phyloP scores from a whole-genome alignment of 345 rosid species.

The Abelmoschus esculentus region DNA sequence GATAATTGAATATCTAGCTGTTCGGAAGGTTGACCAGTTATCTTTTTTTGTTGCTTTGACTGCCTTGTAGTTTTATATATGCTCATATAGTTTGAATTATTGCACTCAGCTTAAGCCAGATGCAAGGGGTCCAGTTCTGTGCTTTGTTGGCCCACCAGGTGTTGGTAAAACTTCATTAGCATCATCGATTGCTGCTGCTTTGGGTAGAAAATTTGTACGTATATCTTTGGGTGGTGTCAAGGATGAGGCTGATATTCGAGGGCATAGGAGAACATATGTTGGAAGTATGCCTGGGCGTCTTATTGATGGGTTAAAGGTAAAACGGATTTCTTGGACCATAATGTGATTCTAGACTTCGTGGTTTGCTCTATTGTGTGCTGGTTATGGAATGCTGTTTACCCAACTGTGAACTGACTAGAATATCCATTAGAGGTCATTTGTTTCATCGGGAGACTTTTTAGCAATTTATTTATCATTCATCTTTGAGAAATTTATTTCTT shows the following conservation, averaged over 20 bases:
- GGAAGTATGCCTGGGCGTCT: slow-evolving; percentile 99
- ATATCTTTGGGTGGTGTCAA: slow-evolving; percentile 97
- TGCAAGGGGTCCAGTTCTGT: slow-evolving; percentile 94
- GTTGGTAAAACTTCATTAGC: slow-evolving; percentile 99
- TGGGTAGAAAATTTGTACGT: slow-evolving; percentile 91
- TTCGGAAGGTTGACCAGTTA: slow-evolving; percentile 66
- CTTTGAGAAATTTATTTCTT: background rate
- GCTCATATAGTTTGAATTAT: slow-evolving; percentile 21
- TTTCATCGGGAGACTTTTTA: background rate
- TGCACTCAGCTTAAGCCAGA: slow-evolving; percentile 89
- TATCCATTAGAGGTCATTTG: background rate
- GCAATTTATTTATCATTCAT: background rate
- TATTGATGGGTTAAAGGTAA: slow-evolving; percentile 90
- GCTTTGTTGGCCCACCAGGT: slow-evolving; percentile 99
- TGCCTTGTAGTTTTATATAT: slow-evolving; percentile 7
- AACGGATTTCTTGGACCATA: background rate
- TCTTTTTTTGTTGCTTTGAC: slow-evolving; percentile 14
- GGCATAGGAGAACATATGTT: slow-evolving; percentile 96
- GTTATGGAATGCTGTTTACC: background rate
- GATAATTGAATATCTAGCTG: slow-evolving; percentile 95
- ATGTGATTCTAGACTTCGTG: background rate
- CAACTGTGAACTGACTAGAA: background rate
- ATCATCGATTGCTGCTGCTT: slow-evolving; percentile 86
- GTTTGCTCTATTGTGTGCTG: background rate
- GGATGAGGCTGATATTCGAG: slow-evolving; percentile 99